These are phyloP conservation scores for Moricandia arvensis DNA, from an alignment of 345 rosid species.

Conservation along the genomic window DNA sequence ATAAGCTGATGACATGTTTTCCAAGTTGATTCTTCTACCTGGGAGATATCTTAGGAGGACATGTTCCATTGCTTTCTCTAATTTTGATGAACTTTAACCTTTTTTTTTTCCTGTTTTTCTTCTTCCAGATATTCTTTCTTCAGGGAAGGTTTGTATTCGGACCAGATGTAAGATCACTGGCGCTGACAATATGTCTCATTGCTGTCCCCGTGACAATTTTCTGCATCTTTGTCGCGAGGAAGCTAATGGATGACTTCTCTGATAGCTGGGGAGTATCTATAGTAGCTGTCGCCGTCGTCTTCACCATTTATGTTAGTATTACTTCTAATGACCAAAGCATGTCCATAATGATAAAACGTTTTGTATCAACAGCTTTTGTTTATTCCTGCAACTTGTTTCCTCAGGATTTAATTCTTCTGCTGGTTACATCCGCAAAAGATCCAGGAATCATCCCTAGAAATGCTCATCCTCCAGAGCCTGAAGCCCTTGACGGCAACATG, in stretches of 20 bases:
- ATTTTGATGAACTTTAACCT: neutral
- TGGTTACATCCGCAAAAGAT: slow-evolving; percentile 95
- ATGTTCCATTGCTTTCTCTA: neutral
- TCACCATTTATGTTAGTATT: slow-evolving; percentile 67
- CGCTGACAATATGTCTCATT: slow-evolving; percentile 76
- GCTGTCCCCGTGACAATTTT: slow-evolving; percentile 76
- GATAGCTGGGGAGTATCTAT: slow-evolving; percentile 74
- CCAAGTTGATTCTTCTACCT: neutral
- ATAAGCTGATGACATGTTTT: too few relatives aligned
- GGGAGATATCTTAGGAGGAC: too few relatives aligned
- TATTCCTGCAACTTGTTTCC: slow-evolving; percentile 10
- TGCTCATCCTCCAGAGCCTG: slow-evolving; percentile 94
- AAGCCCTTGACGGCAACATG: slow-evolving; percentile 57
- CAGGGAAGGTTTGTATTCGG: slow-evolving; percentile 94
- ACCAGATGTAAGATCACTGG: slow-evolving; percentile 92
- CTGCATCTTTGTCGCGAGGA: slow-evolving; percentile 84
- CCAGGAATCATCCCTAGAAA: slow-evolving; percentile 97
- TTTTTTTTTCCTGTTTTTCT: neutral
- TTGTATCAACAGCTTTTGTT: too few relatives aligned
- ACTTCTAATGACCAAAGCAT: neutral
- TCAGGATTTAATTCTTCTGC: slow-evolving; percentile 82
- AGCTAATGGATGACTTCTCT: slow-evolving; percentile 71
- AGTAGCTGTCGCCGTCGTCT: slow-evolving; percentile 53
- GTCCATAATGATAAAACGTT: neutral
- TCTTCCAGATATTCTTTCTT: slow-evolving; percentile 82